These are phyloP conservation scores for Naganishia vishniacii DNA, from an alignment of 768 basidiomycete genomes.

Conservation along the genomic window DNA sequence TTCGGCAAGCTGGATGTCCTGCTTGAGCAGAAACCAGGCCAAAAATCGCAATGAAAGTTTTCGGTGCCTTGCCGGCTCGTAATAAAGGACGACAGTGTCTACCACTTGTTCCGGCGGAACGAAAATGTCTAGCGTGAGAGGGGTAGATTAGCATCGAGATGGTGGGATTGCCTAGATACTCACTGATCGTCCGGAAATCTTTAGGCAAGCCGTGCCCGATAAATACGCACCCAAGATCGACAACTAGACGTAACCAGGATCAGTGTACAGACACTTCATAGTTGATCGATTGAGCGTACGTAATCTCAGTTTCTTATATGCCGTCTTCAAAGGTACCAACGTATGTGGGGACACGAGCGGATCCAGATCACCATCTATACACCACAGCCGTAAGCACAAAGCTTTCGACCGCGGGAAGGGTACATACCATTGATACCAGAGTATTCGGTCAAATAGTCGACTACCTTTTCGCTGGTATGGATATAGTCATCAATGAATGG, in stretches of 20 bases:
- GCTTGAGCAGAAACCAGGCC: conserved; percentile 84
- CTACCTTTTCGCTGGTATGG: conserved; percentile 87
- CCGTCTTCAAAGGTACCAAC: conserved; percentile 90
- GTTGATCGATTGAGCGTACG: conserved; percentile 34
- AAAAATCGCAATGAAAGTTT: conserved; percentile 87
- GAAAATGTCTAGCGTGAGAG: conserved; percentile 65
- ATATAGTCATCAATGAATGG: conserved; percentile 99
- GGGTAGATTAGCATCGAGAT: conserved; percentile 1
- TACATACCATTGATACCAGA: conserved; percentile 86
- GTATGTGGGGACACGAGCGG: conserved; percentile 75
- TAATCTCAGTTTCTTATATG: conserved; percentile 91
- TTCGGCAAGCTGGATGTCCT: conserved; percentile 85
- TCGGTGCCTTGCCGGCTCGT: conserved; percentile 69
- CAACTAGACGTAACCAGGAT: conserved; percentile 45
- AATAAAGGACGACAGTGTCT: conserved; percentile 97
- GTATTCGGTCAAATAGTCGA: conserved; percentile 94
- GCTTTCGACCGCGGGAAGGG: conserved; percentile 15
- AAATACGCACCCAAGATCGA: conserved; percentile 92
- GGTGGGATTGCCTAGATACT: conserved; percentile 42
- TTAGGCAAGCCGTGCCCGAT: conserved; percentile 95
- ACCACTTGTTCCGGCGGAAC: conserved; percentile 93
- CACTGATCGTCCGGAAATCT: conserved; percentile 97
- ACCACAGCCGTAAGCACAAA: background rate
- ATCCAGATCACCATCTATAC: conserved; percentile 85
- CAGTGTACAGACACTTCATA: background rate